Evolutionary conservation across 75 land plant genomes (phyloP).

Genomic region (Pseudotsuga menziesii): DNA sequence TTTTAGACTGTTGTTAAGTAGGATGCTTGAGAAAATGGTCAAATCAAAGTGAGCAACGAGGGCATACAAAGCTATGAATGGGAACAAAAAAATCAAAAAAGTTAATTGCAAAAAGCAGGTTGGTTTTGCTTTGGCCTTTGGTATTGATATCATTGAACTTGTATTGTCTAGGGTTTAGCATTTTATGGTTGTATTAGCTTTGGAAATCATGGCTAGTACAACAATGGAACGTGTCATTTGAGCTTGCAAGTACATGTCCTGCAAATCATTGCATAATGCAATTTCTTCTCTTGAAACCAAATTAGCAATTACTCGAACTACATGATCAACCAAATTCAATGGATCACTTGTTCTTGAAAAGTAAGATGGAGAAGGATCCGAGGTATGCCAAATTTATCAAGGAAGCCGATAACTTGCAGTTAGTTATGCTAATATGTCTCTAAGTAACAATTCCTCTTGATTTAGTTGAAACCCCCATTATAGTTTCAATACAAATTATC

Average conservation of each 20-base stretch:
- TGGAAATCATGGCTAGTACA: conserved; percentile 53
- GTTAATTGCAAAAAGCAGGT: conserved; percentile 76
- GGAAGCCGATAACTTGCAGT: conserved; percentile 17
- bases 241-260: no score
- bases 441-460: no score
- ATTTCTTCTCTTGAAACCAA: conserved; percentile 72
- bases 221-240: no score
- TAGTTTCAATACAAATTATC: no score
- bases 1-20: no score
- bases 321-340: conserved; percentile 13
- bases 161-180: conserved; percentile 92
- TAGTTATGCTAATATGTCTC: conserved; percentile 25
- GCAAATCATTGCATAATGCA: conserved; percentile 70
- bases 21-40: conserved; percentile 1
- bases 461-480: no score
- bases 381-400: conserved; percentile 7
- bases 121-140: conserved; percentile 73
- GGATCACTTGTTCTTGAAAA: conserved; percentile 22
- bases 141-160: conserved; percentile 56
- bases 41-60: not conserved
- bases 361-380: not conserved
- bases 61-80: not conserved
- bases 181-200: conserved; percentile 59
- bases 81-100: conserved; percentile 29
- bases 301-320: conserved; percentile 41